Evolutionary conservation across 495 filamentous ascomycete genomes (phyloP).

Genomic region (Hyaloscypha variabilis): DNA sequence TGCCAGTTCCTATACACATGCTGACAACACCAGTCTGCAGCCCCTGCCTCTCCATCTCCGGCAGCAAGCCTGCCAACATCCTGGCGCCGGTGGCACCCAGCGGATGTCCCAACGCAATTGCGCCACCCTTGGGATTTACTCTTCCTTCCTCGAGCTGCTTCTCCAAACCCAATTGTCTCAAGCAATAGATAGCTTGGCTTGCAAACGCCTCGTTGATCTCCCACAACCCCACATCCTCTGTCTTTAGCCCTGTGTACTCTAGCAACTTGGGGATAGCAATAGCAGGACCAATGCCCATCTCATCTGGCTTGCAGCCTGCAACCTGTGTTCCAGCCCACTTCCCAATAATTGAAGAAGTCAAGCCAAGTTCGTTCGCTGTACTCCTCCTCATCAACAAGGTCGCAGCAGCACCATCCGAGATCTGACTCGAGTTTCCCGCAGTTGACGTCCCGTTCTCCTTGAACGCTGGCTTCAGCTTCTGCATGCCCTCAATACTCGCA

Average conservation of each 20-base stretch:
- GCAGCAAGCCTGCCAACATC: slow-evolving; percentile 75
- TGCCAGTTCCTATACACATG: slow-evolving; percentile 93
- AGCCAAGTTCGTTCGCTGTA: slow-evolving; percentile 74
- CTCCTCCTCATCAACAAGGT: slow-evolving; percentile 81
- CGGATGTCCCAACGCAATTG: slow-evolving; percentile 91
- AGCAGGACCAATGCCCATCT: slow-evolving; percentile 92
- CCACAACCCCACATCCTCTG: slow-evolving; percentile 80
- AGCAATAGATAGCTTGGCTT: slow-evolving; percentile 81
- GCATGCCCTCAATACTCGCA: slow-evolving; percentile 68
- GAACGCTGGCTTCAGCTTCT: slow-evolving; percentile 84
- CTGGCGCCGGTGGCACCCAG: slow-evolving; percentile 90
- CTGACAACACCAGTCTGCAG: slow-evolving; percentile 73
- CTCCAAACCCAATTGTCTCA: slow-evolving; percentile 71
- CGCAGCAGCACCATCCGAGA: slow-evolving; percentile 87
- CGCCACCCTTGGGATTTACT: slow-evolving; percentile 92
- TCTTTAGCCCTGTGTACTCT: slow-evolving; percentile 60
- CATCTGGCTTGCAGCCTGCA: slow-evolving; percentile 79
- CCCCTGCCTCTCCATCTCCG: slow-evolving; percentile 64
- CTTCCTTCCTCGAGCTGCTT: slow-evolving; percentile 57
- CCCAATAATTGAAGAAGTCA: slow-evolving; percentile 69
- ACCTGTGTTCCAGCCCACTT: slow-evolving; percentile 76
- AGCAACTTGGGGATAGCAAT: slow-evolving; percentile 83
- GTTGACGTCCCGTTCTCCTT: slow-evolving; percentile 71
- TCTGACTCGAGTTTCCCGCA: slow-evolving; percentile 85
- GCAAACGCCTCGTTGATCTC: slow-evolving; percentile 98